Evolutionary conservation across 768 basidiomycete genomes (phyloP).

Genomic region (Amanita thiersii): DNA sequence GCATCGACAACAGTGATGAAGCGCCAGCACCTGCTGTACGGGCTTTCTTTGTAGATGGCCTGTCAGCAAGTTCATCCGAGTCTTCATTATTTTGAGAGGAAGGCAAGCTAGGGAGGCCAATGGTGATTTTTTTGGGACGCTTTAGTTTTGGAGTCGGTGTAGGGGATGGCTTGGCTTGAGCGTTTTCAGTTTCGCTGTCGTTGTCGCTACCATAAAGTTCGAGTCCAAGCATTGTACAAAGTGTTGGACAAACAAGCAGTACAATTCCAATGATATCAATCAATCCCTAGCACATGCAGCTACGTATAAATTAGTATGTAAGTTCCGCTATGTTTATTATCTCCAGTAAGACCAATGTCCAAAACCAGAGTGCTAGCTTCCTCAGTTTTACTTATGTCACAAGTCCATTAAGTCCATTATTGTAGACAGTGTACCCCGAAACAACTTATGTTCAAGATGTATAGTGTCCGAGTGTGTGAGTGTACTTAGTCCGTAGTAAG

Average conservation of each 20-base stretch:
- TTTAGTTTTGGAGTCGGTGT: constrained; percentile 22
- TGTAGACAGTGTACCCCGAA: not conserved
- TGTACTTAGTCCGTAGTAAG: constrained; percentile 2
- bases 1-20: constrained; percentile 63
- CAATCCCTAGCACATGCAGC: no score
- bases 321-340: no score
- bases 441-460: not conserved
- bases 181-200: constrained; percentile 63
- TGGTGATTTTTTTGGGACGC: constrained; percentile 49
- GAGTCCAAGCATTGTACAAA: constrained; percentile 54
- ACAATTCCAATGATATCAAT: not conserved
- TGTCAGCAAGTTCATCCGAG: constrained; percentile 27
- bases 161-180: constrained; percentile 9
- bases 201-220: no score
- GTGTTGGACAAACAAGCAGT: not conserved
- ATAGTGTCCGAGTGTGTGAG: not conserved
- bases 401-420: not conserved
- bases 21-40: constrained; percentile 47
- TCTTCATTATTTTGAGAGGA: constrained; percentile 24
- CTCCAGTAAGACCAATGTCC: no score
- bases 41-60: constrained; percentile 53
- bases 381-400: not conserved
- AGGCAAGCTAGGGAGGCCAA: constrained; percentile 43
- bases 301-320: no score
- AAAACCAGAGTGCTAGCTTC: no score